Evolutionary conservation across 345 rosid genomes (phyloP), one percentile per base, ranked within the genome.

Genomic region (Cochlearia excelsa): DNA sequence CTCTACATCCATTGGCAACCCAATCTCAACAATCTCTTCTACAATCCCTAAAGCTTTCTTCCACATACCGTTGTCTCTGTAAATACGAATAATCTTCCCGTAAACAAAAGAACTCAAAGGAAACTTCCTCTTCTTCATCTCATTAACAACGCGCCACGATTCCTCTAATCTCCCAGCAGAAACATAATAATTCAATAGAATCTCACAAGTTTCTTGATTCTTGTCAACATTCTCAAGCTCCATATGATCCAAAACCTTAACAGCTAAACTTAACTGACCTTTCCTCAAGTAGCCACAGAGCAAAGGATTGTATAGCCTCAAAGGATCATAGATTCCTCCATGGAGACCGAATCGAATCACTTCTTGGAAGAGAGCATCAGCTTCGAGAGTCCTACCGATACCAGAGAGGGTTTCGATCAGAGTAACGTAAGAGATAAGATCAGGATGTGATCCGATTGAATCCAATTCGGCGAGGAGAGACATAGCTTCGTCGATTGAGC

Each of bases 1-100:
- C 63, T 79, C 81, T 9, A 62, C 74, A 69, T 82, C 91, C n/a
- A 74, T 64, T 0, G 73, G 40, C 54, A 79, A 46, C 9, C 86
- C 84, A 68, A 57, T 70, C 63, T 77, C 81, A 34, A 67, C 65
- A 7, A 85, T 74, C 81, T 85, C 88, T 26, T 78, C 80, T 35
- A 85, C 46, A 53, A 82, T 66, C 51, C 74, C 80, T 44, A 85
- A 47, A 0, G 86, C 91, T 74, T 85, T 85, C 81, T 78, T 85
- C 88, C 91, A 80, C 91, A 85, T 85, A 8, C 91, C 91, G 11
- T 85, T 85, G 51, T 85, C 82, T 68, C 88, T 76, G 65, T 85
- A 85, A 42, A 85, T 74, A 55, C 81, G 76, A 47, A 85, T 80
- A 60, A 85, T 67, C 72, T 69, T 80, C 55, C 88, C 55, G 46